Evolutionary conservation across 1,139 yeast species (phyloP).

Genomic region (Candida sp.): DNA sequence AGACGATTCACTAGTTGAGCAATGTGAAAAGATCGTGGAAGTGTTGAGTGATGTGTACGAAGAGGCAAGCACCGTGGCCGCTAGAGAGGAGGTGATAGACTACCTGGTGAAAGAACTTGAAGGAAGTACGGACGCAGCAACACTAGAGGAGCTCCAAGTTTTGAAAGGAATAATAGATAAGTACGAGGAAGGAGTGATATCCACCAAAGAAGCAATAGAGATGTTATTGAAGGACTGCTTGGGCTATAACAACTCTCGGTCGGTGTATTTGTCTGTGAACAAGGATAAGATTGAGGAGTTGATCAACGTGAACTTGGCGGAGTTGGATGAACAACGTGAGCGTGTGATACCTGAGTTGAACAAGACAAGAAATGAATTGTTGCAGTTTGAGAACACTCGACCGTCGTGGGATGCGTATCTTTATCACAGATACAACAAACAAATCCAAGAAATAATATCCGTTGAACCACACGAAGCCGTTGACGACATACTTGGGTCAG

Average conservation of each 20-base stretch:
- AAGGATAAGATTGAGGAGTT: constrained; percentile 1
- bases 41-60: constrained; percentile 19
- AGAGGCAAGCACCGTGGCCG: constrained; percentile 19
- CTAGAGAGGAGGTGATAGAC: constrained; percentile 22
- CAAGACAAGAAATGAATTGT: background rate
- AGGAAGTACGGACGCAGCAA: background rate
- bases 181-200: background rate
- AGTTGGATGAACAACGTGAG: background rate
- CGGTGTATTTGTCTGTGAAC: background rate
- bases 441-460: background rate
- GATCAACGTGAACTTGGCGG: background rate
- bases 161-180: background rate
- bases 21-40: constrained; percentile 11
- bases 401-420: background rate
- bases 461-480: background rate
- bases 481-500: background rate
- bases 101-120: constrained; percentile 16
- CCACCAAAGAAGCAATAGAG: background rate
- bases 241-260: background rate
- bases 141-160: background rate
- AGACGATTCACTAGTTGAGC: constrained; percentile 5
- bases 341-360: background rate
- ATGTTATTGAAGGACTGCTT: background rate
- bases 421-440: background rate
- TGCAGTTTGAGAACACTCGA: background rate